Evolutionary conservation across 129 eudicot species (phyloP).

Genomic region (Chrysanthemum seticuspe): DNA sequence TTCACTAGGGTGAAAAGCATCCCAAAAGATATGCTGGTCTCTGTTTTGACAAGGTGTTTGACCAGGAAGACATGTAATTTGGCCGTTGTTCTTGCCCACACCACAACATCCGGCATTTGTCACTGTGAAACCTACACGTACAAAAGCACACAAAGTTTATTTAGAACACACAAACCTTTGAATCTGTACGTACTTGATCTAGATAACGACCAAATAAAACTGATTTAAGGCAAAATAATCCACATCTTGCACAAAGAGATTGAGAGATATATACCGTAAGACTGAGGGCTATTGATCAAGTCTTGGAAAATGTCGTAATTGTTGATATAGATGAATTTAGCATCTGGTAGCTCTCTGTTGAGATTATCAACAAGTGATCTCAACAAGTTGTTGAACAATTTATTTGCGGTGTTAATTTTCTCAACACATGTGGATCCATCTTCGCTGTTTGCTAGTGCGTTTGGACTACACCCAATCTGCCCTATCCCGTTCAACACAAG

Average conservation of each 20-base stretch:
- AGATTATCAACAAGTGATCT: conserved; percentile 52
- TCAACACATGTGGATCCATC: conserved; percentile 71
- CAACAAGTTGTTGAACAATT: conserved; percentile 61
- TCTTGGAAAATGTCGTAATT: conserved; percentile 81
- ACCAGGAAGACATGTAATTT: conserved; percentile 77
- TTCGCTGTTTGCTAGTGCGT: conserved; percentile 67
- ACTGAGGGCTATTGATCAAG: conserved; percentile 49
- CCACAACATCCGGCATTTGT: conserved; percentile 94
- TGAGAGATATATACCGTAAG: conserved; percentile 46
- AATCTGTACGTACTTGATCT: neutral
- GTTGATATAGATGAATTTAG: conserved; percentile 61
- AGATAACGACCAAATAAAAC: neutral
- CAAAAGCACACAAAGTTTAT: neutral
- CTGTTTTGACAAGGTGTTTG: conserved; percentile 72
- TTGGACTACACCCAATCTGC: conserved; percentile 97
- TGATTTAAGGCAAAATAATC: no score
- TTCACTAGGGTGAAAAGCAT: conserved; percentile 82
- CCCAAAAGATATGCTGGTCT: conserved; percentile 70
- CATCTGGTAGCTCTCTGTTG: conserved; percentile 55
- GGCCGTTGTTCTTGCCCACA: conserved; percentile 86
- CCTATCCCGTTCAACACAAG: conserved; percentile 73
- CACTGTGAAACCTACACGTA: conserved; percentile 57
- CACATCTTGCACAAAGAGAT: neutral
- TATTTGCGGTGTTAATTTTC: conserved; percentile 62
- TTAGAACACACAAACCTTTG: neutral